Base-by-base conservation (phyloP, 2,329 filamentous ascomycete genomes). In the Aspergillus luchuensis region DNA sequence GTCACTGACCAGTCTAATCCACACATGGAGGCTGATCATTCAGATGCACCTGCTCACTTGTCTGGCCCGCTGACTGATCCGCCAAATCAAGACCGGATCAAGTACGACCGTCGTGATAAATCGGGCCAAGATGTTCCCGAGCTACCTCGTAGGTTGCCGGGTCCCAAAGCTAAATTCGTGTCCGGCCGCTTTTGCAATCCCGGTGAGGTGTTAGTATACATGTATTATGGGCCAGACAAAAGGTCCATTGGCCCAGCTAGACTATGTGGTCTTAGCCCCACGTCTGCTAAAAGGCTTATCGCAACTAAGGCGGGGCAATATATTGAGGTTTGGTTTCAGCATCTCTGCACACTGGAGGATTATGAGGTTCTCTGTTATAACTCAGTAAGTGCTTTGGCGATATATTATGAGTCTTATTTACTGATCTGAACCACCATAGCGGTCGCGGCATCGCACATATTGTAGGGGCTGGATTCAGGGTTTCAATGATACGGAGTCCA, bases 381-480 rank as follows among this genome's bases (percentile, higher is more conserved):
- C 38, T 74, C 76, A 63, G 69, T 66, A n/a, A 7, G 13, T 56
- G 10, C 33, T 41, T 13, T 49, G 11, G 30, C 15, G 39, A 8
- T 41, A 41, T 33, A 39, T 15, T 23, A 47, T 5, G 19, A 11
- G 8, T 55, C 17, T 33, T 39, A n/a, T 43, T 41, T 43, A 25
- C 17, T 43, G 61, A 28, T 15, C 5, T 8, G 8, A 50, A 28
- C 25, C 33, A 50, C 28, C 8, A 33, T 33, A 28, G 23, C 8
- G 17, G 63, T 54, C 10, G 19, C 4, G 4, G 8, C 69, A 71
- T 48, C 13, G 33, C 3, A 64, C 61, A 30, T 62, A 56, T 51
- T 66, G 66, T 39, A 74, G 69, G 55, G 72, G 71, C 38, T 78
- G 72, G 70, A 63, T 77, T 25, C 66, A 74, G 57, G 72, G 72